Conservation (phyloP, 164 flowering plant genomes). For the Nymphaea colorata region DNA sequence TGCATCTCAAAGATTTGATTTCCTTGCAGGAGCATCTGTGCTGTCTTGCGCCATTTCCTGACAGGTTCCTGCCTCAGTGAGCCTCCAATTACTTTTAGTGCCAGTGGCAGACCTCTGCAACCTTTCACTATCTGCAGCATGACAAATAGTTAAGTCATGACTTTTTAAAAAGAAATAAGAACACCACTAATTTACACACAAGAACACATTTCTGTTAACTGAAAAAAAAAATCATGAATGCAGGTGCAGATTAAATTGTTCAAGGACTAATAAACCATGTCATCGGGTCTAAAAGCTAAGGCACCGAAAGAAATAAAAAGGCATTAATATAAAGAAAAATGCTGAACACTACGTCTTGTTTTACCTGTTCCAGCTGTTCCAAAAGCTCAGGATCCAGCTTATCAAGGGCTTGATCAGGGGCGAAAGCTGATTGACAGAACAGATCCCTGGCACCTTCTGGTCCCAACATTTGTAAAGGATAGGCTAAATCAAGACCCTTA, state of each 20-base stretch:
- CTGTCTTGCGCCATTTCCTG: conserved; percentile 55
- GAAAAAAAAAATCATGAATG: too few relatives aligned
- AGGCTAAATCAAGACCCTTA: conserved; percentile 7
- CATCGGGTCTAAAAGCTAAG: too few relatives aligned
- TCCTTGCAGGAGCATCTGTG: conserved; percentile 27
- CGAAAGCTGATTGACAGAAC: neutral
- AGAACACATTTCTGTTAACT: too few relatives aligned
- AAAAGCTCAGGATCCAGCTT: too few relatives aligned
- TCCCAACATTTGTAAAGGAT: conserved; percentile 43
- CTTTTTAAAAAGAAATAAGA: neutral
- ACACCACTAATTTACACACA: neutral
- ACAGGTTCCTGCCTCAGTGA: conserved; percentile 46
- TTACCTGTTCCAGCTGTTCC: too few relatives aligned
- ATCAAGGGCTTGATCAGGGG: neutral
- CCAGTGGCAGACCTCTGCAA: conserved; percentile 74
- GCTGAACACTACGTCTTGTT: too few relatives aligned
- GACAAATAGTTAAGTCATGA: neutral
- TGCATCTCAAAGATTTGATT: conserved; percentile 23
- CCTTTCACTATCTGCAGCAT: conserved; percentile 42
- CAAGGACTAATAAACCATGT: too few relatives aligned
- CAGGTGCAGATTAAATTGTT: too few relatives aligned
- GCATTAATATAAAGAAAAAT: too few relatives aligned
- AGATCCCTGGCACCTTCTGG: conserved; percentile 8
- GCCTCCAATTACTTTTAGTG: conserved; percentile 80
- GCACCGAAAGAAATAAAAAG: too few relatives aligned